Base-by-base conservation (phyloP, 805 yeast species). In the Kuraishia capsulata region DNA sequence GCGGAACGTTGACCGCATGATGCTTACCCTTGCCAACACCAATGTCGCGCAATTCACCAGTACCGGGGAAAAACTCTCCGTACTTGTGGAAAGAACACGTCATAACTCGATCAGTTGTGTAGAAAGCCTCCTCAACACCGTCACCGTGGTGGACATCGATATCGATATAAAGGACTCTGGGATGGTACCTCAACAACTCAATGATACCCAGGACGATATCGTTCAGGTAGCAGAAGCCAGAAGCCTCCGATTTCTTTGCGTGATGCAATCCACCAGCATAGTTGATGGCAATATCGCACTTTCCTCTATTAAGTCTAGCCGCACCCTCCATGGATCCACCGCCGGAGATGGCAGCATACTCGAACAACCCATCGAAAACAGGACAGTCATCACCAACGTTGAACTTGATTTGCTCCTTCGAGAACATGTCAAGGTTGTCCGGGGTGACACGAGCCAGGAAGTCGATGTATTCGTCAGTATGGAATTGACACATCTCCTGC, bases 401-500 rank as follows among this genome's bases (percentile, higher is more conserved):
- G 69, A 90, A 90, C 57, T 85, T 86, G 42, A 76, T 80, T 56
- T 85, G 89, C 58, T 89, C 97, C 51, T 85, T 86, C 47, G 84
- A 75, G 54, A 88, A 86, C 69, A 80, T 64, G 43, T 87, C 94
- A 59, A 87, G 69, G 56, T 87, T 89, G 57, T 89, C 97, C 5
- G 97, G 97, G 13, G 95, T 79, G 25, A 86, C 96, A 41, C 96
- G 69, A 35, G 88, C 79, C 44, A 89, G 64, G 55, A 92, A 92
- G 59, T 92, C 97, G 42, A 92, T 81, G 59, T 92, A 92, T 60
- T 92, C 98, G 60, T 92, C 97, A 2, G 97, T 87, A 60, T 92
- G 98, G 62, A 92, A 90, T 62, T 90, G 97, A 51, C 95, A 83
- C 96, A 92, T 87, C 54, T 92, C 98, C 61, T 90, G 96, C 56